Base-by-base conservation (phyloP, 352 stramenopile species). In the Phytophthora vignae region DNA sequence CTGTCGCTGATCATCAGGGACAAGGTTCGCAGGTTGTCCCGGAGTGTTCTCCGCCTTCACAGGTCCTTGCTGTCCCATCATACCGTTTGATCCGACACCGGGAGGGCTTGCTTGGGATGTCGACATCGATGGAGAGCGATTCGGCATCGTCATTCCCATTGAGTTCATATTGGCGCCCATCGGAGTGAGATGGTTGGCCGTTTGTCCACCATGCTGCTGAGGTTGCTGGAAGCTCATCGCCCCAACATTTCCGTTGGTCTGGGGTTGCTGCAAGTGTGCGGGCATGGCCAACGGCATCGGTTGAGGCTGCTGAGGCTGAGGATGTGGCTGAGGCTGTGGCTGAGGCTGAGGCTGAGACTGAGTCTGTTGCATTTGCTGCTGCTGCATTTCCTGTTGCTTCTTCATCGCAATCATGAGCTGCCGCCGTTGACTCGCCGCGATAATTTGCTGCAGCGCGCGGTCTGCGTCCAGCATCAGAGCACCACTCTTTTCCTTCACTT, bases 401-500 rank as follows among this genome's bases (percentile, higher is more conserved):
- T 78, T 77, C 65, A 85, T 74, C 38, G 69, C 71, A 73, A 88
- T 69, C 69, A 79, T 79, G n/a, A 66, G 72, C 38, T 84, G 84
- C 25, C 82, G 88, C 38, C 82, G 77, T 68, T 93, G 85, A 25
- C 76, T 93, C 6, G 87, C 85, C 0, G 79, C 83, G 79, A 89
- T 86, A 71, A 96, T 94, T 57, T 96, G 88, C 49, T 91, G 84
- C 27, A 95, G 63, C 2, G 89, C 87, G 38, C 87, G 78, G 52
- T 93, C 84, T 7, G 87, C 85, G 72, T 95, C 88, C 27, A 95
- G 79, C 77, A 97, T 95, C 21, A 97, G 59, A n/a, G 78, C 74
- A 3, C 90, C 91, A 69, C 91, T 93, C 67, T 95, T 95, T 73
- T 98, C 91, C 64, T 97, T 97, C 55, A 94, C 89, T 82, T 99